Conservation (phyloP, 2,329 filamentous ascomycete genomes). For the Ascochyta fabae region DNA sequence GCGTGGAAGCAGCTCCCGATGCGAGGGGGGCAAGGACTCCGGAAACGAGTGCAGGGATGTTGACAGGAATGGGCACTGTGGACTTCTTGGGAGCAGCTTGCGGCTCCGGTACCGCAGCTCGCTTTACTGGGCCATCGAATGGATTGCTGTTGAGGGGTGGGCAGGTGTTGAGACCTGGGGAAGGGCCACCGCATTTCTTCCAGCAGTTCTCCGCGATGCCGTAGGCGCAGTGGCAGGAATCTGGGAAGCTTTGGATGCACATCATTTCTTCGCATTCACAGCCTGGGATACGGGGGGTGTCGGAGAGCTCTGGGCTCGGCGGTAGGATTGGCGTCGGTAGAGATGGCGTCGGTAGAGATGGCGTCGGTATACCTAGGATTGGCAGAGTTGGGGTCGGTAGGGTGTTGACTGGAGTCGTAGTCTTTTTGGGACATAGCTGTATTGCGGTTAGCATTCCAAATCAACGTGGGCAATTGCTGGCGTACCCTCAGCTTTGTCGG, state of each 20-base stretch:
- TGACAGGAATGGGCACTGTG: background rate
- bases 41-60: background rate
- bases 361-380: background rate
- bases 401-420: background rate
- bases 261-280: slow-evolving; percentile 26
- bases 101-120: slow-evolving; percentile 3
- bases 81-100: background rate
- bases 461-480: background rate
- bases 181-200: slow-evolving; percentile 36
- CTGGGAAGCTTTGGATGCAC: slow-evolving; percentile 34
- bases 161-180: slow-evolving; percentile 24
- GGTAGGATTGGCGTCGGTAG: background rate
- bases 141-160: background rate
- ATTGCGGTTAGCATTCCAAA: background rate
- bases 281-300: slow-evolving; percentile 6
- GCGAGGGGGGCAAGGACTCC: background rate
- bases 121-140: slow-evolving; percentile 4
- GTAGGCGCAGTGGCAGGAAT: slow-evolving; percentile 40
- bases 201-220: slow-evolving; percentile 31
- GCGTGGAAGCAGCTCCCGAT: background rate
- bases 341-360: background rate
- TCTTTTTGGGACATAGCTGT: slow-evolving; percentile 1
- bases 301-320: background rate
- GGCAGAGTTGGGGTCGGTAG: background rate
- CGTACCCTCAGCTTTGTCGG: slow-evolving; percentile 25